Conservation (phyloP, 2,329 filamentous ascomycete genomes). For the Fusarium multiceps region DNA sequence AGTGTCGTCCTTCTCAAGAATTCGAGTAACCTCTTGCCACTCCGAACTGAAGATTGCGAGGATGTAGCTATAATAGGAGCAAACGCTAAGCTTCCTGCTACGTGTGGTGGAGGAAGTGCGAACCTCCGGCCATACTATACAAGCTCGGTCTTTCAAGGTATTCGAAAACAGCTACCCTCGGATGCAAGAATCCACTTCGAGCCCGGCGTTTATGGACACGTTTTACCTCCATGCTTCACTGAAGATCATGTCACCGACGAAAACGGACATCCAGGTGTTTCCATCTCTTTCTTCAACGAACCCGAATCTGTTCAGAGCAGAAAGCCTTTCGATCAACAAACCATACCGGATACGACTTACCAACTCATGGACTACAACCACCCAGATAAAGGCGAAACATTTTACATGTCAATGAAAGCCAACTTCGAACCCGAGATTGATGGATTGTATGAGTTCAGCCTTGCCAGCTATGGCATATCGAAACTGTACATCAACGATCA, state of each 20-base stretch:
- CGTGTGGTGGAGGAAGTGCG: constrained; percentile 51
- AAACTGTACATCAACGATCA: constrained; percentile 50
- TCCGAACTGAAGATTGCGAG: constrained; percentile 47
- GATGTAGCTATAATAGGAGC: constrained; percentile 65
- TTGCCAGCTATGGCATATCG: constrained; percentile 48
- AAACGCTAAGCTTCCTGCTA: constrained; percentile 57
- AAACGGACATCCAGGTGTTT: constrained; percentile 2
- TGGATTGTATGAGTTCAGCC: constrained; percentile 48
- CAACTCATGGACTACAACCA: constrained; percentile 46
- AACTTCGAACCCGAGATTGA: constrained; percentile 29
- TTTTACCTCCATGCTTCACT: constrained; percentile 18
- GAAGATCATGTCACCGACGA: constrained; percentile 5
- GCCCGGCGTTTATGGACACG: constrained; percentile 24
- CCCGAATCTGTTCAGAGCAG: constrained; percentile 10
- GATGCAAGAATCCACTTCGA: constrained; percentile 5
- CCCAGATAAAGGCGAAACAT: constrained; percentile 24
- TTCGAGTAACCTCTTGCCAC: constrained; percentile 65
- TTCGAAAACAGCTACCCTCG: constrained; percentile 26
- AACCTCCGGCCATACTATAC: constrained; percentile 49
- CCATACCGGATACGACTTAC: constrained; percentile 41
- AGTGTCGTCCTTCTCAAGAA: constrained; percentile 75
- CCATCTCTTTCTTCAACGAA: constrained; percentile 20
- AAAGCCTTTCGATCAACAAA: constrained; percentile 35
- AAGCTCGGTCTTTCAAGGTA: constrained; percentile 48
- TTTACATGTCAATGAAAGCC: constrained; percentile 41